Percentiles rank a stretch among this genome's conserved stretches.
Conservation (phyloP, 208 protist species). For the Plasmodiophora brassicae region DNA sequence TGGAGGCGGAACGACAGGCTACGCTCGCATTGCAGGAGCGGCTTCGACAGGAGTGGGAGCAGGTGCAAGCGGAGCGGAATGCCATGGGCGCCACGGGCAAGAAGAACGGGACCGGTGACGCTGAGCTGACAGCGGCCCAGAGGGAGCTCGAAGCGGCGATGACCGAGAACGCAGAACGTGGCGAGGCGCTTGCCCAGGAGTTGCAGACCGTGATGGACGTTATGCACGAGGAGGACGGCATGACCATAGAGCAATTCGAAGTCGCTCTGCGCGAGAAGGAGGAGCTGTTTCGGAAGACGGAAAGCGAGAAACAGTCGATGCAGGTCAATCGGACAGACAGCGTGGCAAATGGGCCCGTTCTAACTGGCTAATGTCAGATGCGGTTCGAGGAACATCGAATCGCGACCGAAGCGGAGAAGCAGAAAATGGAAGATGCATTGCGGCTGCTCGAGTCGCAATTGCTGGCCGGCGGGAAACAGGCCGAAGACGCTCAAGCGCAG, state of each 20-base stretch:
- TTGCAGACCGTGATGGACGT: background rate
- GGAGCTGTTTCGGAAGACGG: background rate
- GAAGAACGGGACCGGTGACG: background rate
- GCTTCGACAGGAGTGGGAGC: constrained; percentile 21
- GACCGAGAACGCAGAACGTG: background rate
- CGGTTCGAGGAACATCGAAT: background rate
- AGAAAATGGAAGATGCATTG: background rate
- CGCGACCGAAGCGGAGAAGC: background rate
- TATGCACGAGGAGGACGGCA: background rate
- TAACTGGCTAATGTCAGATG: background rate
- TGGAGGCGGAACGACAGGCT: background rate
- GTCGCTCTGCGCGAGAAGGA: background rate
- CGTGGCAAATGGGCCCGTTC: background rate
- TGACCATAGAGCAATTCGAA: background rate
- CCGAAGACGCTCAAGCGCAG: background rate
- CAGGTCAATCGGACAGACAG: background rate
- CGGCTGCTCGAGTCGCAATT: constrained; percentile 9
- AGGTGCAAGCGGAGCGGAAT: background rate
- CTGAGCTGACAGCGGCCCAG: background rate
- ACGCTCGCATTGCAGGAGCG: background rate
- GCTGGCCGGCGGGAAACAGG: background rate
- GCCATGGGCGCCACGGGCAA: background rate
- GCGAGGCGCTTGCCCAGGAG: background rate
- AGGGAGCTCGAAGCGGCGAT: background rate
- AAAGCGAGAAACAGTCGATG: background rate